Percentiles rank a stretch among this genome's conserved stretches.
Conservation (phyloP, 192 early-diverging fungal genomes). For the Gigaspora rosea region DNA sequence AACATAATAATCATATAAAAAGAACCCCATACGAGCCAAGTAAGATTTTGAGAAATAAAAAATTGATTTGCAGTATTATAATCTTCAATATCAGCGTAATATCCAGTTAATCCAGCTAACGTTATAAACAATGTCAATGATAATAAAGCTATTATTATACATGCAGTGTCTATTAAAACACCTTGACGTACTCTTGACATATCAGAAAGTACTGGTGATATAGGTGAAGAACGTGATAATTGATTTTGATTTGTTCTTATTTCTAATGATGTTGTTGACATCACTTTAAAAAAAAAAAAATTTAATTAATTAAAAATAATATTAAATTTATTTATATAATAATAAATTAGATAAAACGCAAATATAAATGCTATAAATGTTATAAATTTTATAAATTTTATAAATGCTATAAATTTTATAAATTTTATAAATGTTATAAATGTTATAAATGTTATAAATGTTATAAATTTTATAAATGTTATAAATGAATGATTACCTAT, state of each 20-base stretch:
- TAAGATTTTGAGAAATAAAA: not conserved
- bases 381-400: no score
- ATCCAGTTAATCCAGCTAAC: not conserved
- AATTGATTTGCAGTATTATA: not conserved
- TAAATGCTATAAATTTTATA: no score
- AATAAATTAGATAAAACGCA: no score
- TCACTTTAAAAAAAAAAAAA: not conserved
- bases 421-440: no score
- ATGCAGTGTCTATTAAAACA: not conserved
- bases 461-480: not conserved
- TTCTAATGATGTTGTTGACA: not conserved
- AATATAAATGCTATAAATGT: no score
- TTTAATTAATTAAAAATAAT: no score
- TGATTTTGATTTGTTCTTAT: not conserved
- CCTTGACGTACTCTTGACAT: not conserved
- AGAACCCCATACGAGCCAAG: not conserved
- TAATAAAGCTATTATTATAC: not conserved
- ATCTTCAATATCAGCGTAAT: slow-evolving; percentile 2
- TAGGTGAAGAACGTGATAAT: no score
- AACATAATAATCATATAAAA: slow-evolving; percentile 3
- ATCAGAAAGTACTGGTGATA: not conserved
- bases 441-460: no score
- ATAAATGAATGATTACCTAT: not conserved
- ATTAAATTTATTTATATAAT: no score
- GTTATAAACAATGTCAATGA: not conserved